Conservation (phyloP, 176 grass and related monocot species). For the Microstegium vimineum region DNA sequence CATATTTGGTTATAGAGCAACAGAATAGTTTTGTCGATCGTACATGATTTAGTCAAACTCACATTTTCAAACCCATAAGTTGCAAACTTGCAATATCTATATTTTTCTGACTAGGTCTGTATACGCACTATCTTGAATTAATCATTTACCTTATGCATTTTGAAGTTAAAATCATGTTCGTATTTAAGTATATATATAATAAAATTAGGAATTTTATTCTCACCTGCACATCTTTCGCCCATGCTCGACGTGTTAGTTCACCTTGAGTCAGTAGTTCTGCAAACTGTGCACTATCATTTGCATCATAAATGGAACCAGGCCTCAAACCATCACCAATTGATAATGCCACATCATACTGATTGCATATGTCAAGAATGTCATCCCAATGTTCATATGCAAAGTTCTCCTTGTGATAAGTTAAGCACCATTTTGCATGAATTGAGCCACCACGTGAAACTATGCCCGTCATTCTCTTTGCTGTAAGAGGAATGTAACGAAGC, state of each 20-base stretch:
- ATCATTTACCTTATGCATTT: neutral
- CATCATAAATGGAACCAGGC: conserved; percentile 98
- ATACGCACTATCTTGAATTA: neutral
- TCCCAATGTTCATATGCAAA: conserved; percentile 99
- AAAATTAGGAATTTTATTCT: conserved; percentile 7
- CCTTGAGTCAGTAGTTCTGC: conserved; percentile 92
- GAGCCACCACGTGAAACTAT: conserved; percentile 98
- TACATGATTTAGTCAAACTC: neutral
- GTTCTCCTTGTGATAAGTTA: conserved; percentile 95
- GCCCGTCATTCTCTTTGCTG: conserved; percentile 95
- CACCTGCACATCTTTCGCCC: conserved; percentile 99
- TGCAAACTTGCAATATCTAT: neutral
- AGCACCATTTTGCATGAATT: conserved; percentile 98
- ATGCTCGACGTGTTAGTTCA: conserved; percentile 89
- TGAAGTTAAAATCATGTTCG: neutral
- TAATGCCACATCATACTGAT: conserved; percentile 89
- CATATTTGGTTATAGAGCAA: neutral
- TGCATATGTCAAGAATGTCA: conserved; percentile 98
- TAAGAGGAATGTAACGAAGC: conserved; percentile 95
- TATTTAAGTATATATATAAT: neutral
- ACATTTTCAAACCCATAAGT: neutral
- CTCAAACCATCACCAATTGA: conserved; percentile 96
- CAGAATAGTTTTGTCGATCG: neutral
- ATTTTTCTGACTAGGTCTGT: neutral
- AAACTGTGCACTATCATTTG: conserved; percentile 98